Conservation (phyloP, 2,329 filamentous ascomycete species). For the Davidsoniella virescens region DNA sequence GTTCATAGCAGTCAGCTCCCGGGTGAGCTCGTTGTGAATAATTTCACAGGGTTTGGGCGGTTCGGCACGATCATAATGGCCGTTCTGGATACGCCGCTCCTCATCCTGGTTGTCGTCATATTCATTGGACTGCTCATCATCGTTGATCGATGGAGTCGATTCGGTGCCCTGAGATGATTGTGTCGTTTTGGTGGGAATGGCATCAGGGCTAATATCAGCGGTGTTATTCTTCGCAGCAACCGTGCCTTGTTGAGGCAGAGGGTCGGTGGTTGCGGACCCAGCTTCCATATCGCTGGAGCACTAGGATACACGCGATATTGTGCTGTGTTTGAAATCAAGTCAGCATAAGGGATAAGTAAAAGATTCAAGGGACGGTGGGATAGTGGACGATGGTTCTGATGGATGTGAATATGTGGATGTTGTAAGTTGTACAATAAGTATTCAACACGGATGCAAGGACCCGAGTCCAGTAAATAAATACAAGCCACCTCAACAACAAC, state of each 20-base stretch:
- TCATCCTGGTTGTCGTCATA: conserved; percentile 12
- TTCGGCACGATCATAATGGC: conserved; percentile 13
- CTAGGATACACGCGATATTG: conserved; percentile 1
- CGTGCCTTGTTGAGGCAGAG: background rate
- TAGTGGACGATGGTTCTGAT: too few species aligned
- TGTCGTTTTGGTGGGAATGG: background rate
- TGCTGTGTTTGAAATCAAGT: background rate
- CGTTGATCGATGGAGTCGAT: background rate
- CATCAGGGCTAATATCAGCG: background rate
- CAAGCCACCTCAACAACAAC: too few species aligned
- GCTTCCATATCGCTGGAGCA: conserved; percentile 9
- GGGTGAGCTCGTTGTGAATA: conserved; percentile 23
- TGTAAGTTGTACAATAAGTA: too few species aligned
- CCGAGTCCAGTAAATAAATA: too few species aligned
- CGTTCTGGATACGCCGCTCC: conserved; percentile 9
- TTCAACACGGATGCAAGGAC: too few species aligned
- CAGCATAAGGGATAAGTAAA: background rate
- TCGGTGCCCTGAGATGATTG: background rate
- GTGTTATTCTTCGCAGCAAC: background rate
- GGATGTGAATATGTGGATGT: too few species aligned
- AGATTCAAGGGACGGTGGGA: too few species aligned
- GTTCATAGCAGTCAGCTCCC: conserved; percentile 22
- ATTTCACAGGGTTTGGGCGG: conserved; percentile 14
- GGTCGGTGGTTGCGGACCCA: background rate
- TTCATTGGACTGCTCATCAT: conserved; percentile 8